phyloP scores from a whole-genome alignment of 495 filamentous ascomycete genomes.

The Trichoderma asperelloides region DNA sequence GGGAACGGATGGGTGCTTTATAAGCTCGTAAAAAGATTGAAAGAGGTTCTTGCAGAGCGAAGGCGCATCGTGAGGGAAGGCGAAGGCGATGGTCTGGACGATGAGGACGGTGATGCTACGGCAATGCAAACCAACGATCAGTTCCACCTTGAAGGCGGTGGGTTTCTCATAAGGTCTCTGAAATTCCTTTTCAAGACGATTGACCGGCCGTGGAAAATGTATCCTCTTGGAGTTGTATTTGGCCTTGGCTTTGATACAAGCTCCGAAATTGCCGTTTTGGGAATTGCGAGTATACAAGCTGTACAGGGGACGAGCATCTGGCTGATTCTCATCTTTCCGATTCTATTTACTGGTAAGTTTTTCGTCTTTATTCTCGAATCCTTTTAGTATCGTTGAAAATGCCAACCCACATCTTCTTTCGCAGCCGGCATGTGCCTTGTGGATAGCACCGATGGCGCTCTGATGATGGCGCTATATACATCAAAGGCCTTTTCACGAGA shows the following conservation, averaged over 20 bases:
- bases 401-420: conserved; percentile 10
- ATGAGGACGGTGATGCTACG: conserved; percentile 15
- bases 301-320: conserved; percentile 81
- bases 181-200: conserved; percentile 73
- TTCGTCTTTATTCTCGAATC: too few species aligned
- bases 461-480: conserved; percentile 93
- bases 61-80: conserved; percentile 15
- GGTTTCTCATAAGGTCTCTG: conserved; percentile 63
- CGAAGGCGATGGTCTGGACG: conserved; percentile 13
- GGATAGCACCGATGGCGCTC: conserved; percentile 82
- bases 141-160: conserved; percentile 67
- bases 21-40: conserved; percentile 60
- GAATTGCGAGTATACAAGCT: conserved; percentile 79
- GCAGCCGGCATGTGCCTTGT: conserved; percentile 82
- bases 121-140: conserved; percentile 46
- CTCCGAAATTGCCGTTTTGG: conserved; percentile 84
- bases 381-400: not conserved
- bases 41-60: conserved; percentile 41
- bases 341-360: conserved; percentile 72
- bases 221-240: conserved; percentile 82
- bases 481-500: conserved; percentile 65
- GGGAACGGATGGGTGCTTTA: conserved; percentile 81
- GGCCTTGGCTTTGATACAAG: conserved; percentile 95
- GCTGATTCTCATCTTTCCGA: conserved; percentile 88
- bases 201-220: conserved; percentile 96